phyloP scores from a whole-genome alignment of 768 basidiomycete genomes.

The Amanita exitialis region DNA sequence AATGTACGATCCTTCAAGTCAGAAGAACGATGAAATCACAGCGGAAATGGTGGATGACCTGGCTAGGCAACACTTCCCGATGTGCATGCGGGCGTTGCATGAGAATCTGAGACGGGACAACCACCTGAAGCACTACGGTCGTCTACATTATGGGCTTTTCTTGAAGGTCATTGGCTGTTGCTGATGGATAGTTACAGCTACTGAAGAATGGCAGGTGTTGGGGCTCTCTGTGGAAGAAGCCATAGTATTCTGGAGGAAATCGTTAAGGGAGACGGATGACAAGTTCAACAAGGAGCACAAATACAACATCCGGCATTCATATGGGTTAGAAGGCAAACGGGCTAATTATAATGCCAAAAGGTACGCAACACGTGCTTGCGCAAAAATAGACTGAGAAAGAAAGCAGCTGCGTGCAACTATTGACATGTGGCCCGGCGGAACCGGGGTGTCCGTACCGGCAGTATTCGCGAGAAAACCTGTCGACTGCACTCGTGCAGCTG shows the following conservation, averaged over 20 bases:
- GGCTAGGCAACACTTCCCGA: conserved; percentile 81
- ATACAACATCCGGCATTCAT: conserved; percentile 95
- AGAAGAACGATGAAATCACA: conserved; percentile 56
- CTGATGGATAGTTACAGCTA: not conserved
- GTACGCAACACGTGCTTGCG: conserved; percentile 26
- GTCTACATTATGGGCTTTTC: conserved; percentile 89
- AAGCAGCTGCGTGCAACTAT: conserved; percentile 80
- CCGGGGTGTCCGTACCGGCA: conserved; percentile 92
- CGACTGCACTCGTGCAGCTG: conserved; percentile 59
- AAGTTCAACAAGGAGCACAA: conserved; percentile 97
- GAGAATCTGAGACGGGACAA: conserved; percentile 65
- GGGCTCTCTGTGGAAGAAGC: conserved; percentile 95
- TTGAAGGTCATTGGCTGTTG: conserved; percentile 57
- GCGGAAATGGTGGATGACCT: conserved; percentile 93
- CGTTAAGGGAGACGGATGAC: conserved; percentile 80
- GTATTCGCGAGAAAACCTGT: conserved; percentile 76
- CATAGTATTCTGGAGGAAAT: conserved; percentile 83
- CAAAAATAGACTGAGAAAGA: not conserved
- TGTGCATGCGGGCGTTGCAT: conserved; percentile 92
- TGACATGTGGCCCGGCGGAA: conserved; percentile 52
- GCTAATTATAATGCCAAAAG: conserved; percentile 92
- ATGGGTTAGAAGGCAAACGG: conserved; percentile 88
- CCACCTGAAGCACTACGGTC: conserved; percentile 88
- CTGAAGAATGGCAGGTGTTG: conserved; percentile 50
- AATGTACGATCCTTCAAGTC: conserved; percentile 49